A percentile compares a stretch with the other conserved stretches of the same genome.
These are phyloP conservation scores for Datisca glomerata DNA, from an alignment of 306 rosid species.

Conservation along the genomic window DNA sequence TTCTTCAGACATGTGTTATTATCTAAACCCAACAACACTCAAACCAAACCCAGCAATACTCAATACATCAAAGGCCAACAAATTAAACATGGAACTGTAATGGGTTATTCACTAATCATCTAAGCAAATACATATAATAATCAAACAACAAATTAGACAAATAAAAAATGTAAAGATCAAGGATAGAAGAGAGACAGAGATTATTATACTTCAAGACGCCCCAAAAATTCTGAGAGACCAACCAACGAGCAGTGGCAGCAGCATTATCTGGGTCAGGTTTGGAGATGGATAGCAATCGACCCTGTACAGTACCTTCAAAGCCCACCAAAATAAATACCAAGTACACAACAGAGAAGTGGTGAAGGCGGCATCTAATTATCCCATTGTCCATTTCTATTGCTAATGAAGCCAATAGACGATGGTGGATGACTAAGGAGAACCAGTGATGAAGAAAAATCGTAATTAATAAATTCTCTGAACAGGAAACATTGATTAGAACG, in stretches of 20 bases:
- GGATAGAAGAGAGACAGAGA: constrained; percentile 1
- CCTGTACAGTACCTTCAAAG: constrained; percentile 13
- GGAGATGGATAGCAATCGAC: constrained; percentile 20
- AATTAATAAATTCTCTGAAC: too few relatives aligned
- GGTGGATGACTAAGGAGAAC: too few relatives aligned
- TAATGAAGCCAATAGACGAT: too few relatives aligned
- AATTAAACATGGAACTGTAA: too few relatives aligned
- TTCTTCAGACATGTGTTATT: too few relatives aligned
- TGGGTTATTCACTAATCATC: not conserved
- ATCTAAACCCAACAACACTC: not conserved
- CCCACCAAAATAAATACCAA: constrained; percentile 14
- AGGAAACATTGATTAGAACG: too few relatives aligned
- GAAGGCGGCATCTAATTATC: too few relatives aligned
- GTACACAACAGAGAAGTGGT: too few relatives aligned
- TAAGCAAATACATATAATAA: not conserved
- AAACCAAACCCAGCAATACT: not conserved
- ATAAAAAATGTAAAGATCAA: not conserved
- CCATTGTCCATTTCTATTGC: too few relatives aligned
- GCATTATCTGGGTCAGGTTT: constrained; percentile 64
- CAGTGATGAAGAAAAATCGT: too few relatives aligned
- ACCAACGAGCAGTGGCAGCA: constrained; percentile 77
- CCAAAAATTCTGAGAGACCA: constrained; percentile 62
- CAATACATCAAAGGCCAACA: not conserved
- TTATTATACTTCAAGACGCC: constrained; percentile 59
- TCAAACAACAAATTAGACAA: not conserved